Percentiles rank a stretch among this genome's conserved stretches.
Evolutionary conservation across 164 flowering plant species (phyloP).

Genomic region (Aristolochia fimbriata): DNA sequence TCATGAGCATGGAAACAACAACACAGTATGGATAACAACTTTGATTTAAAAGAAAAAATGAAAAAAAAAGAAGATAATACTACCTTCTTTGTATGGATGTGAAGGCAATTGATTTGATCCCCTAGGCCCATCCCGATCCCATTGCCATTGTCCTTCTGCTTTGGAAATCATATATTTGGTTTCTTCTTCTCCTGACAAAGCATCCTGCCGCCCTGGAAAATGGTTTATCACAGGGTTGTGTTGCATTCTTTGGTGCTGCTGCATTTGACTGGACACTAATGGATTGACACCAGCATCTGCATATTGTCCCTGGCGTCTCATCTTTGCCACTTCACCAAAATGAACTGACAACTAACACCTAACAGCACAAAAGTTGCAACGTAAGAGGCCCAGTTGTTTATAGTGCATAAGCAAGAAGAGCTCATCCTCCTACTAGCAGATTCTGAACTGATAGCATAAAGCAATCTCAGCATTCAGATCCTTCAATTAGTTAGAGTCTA

Average conservation of each 20-base stretch:
- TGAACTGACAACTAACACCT: conserved; percentile 5
- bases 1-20: not conserved
- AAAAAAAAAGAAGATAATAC: conserved; percentile 3
- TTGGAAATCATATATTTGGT: conserved; percentile 20
- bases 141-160: conserved; percentile 31
- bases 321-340: conserved; percentile 11
- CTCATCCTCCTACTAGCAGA: too few species aligned
- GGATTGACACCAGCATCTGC: conserved; percentile 17
- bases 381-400: not conserved
- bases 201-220: conserved; percentile 20
- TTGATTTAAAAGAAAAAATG: not conserved
- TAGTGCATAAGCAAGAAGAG: not conserved
- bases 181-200: conserved; percentile 24
- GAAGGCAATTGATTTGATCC: conserved; percentile 19
- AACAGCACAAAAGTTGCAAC: conserved; percentile 5
- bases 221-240: conserved; percentile 18
- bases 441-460: too few species aligned
- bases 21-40: not conserved
- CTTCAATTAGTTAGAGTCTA: too few species aligned
- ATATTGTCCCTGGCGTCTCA: conserved; percentile 29
- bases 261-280: conserved; percentile 23
- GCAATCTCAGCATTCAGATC: too few species aligned
- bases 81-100: conserved; percentile 22
- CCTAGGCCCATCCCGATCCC: conserved; percentile 25
- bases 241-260: conserved; percentile 31